Base-by-base conservation (phyloP, 257 asterid genomes). In the Nicotiana noctiflora region DNA sequence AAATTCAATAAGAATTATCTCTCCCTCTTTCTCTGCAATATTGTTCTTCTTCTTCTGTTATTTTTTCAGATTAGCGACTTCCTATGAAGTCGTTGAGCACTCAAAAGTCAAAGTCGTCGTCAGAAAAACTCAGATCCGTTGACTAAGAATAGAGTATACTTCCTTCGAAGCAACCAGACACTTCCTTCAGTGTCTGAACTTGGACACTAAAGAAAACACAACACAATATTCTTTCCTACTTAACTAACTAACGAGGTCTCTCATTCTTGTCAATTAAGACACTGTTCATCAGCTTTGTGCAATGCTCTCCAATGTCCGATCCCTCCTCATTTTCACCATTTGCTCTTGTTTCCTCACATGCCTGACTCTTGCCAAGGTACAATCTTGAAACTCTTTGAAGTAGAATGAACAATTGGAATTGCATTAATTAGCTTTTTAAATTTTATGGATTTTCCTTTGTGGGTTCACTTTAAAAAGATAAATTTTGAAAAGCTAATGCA, bases 321-420 rank as follows among this genome's bases (percentile, higher is more conserved):
- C 61, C 53, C n/a, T 56, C 53, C 3, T 52, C 32, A 31, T n/a
- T 76, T 59, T 76, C 29, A 34, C 31, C 9, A 53, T 31, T 68
- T 76, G 32, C 44, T 55, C 80, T 29, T 19, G 13, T 7, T 31
- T 31, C 53, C 23, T 76, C 23, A 6, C 18, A 18, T 19, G 1
- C 32, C 29, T 18, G 6, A 13, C 23, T 76, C 27, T 76, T 52
- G 80, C 52, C 14, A 76, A 76, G 80, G 80, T 76, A 76, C 64
- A 29, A 29, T 76, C 67, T 31, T 76, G 3, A 76, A 32, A 10
- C 53, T 32, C 46, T 52, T 29, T 14, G 2, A 31, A 51, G 11
- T 67, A n/a, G 25, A 34, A 6, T 34, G 44, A 34, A 34, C 8
- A 34, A 34, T 6, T 6, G 44, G 44, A 7, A 37, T 1, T 37